These are phyloP conservation scores for Peronosclerospora sorghi DNA, from an alignment of 352 stramenopile genomes.

Conservation along the genomic window DNA sequence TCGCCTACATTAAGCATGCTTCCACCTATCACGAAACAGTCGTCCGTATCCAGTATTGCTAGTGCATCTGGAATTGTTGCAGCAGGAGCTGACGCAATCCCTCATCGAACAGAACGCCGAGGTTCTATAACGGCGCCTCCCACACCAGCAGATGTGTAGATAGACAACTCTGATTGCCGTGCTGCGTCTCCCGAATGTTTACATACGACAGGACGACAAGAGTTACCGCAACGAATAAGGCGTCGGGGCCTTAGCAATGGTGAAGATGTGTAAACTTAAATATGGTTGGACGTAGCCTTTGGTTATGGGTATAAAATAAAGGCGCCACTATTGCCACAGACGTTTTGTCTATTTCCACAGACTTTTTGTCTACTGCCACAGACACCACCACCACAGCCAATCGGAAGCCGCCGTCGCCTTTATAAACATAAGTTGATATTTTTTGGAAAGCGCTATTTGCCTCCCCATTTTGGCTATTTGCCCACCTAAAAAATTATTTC, in stretches of 20 bases:
- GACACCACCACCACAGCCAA: too few relatives aligned
- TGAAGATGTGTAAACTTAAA: constrained; percentile 15
- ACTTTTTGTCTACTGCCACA: too few relatives aligned
- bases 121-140: constrained; percentile 34
- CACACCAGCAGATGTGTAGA: constrained; percentile 22
- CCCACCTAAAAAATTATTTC: too few relatives aligned
- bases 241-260: constrained; percentile 6
- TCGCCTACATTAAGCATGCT: constrained; percentile 75
- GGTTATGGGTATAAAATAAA: too few relatives aligned
- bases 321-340: constrained; percentile 15
- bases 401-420: too few relatives aligned
- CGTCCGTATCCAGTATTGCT: constrained; percentile 27
- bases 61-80: constrained; percentile 12
- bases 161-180: constrained; percentile 18
- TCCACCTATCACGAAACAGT: constrained; percentile 38
- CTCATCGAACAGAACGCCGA: constrained; percentile 36
- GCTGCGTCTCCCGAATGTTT: constrained; percentile 9
- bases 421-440: too few relatives aligned
- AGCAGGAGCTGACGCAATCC: constrained; percentile 13
- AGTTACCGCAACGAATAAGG: constrained; percentile 12
- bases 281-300: constrained; percentile 25
- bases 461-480: too few relatives aligned
- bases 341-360: too few relatives aligned
- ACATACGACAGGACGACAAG: constrained; percentile 6
- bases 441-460: too few relatives aligned